phyloP scores from a whole-genome alignment of 2,329 filamentous ascomycete genomes.

The Fusarium kyushuense region DNA sequence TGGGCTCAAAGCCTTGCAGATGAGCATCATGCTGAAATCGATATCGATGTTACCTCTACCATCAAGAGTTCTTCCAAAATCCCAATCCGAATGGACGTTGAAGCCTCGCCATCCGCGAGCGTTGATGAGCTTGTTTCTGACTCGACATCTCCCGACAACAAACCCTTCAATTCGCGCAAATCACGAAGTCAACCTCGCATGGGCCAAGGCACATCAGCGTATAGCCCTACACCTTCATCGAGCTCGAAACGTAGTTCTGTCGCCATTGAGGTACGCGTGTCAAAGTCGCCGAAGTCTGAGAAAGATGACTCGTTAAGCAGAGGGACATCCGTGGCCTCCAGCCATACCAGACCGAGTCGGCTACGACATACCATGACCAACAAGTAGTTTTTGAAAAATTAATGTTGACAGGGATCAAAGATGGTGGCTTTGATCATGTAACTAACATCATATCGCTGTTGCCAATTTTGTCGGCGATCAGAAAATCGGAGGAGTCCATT shows the following conservation, averaged over 20 bases:
- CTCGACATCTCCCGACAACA: constrained; percentile 8
- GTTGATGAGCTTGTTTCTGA: constrained; percentile 21
- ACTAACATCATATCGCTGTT: background rate
- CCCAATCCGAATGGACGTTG: constrained; percentile 17
- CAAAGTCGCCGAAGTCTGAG: constrained; percentile 15
- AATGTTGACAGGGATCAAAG: background rate
- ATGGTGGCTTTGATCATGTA: background rate
- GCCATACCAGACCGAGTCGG: constrained; percentile 27
- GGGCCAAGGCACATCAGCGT: constrained; percentile 7
- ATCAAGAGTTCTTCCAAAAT: background rate
- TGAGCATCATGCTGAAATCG: constrained; percentile 18
- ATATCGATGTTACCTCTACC: background rate
- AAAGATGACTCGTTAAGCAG: constrained; percentile 6
- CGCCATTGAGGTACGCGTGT: constrained; percentile 24
- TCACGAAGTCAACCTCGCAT: constrained; percentile 14
- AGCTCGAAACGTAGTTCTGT: constrained; percentile 19
- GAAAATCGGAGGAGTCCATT: background rate
- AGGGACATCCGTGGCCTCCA: constrained; percentile 1
- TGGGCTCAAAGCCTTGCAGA: constrained; percentile 47
- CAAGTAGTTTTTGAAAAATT: background rate
- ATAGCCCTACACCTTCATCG: constrained; percentile 3
- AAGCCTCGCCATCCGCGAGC: constrained; percentile 17
- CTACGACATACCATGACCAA: constrained; percentile 19
- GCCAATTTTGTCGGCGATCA: background rate
- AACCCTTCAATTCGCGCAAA: background rate